Conservation (phyloP, 148 eudicot species). For the Heliamphora exappendiculata region DNA sequence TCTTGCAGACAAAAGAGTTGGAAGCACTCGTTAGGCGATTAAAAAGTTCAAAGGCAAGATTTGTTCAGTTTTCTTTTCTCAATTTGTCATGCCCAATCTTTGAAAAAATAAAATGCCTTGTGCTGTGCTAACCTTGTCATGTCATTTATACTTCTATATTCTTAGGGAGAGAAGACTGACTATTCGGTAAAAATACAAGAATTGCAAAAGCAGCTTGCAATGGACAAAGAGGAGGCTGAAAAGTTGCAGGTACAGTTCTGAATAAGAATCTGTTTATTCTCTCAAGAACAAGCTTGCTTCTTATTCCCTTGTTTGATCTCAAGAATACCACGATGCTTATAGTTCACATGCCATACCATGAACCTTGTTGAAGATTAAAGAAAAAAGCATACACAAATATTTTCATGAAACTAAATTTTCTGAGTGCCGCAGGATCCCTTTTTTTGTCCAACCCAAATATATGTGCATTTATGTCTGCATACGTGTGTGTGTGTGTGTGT, state of each 20-base stretch:
- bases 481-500: neutral
- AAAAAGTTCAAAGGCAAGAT: constrained; percentile 77
- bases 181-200: constrained; percentile 89
- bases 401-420: neutral
- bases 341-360: neutral
- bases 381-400: neutral
- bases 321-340: neutral
- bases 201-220: constrained; percentile 83
- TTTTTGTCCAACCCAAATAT: neutral
- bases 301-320: too few species aligned
- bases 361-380: neutral
- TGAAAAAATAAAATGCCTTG: constrained; percentile 2
- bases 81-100: neutral
- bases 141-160: constrained; percentile 9
- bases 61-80: constrained; percentile 1
- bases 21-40: constrained; percentile 82
- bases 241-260: constrained; percentile 57
- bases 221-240: constrained; percentile 91
- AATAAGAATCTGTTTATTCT: neutral
- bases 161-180: constrained; percentile 82
- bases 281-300: neutral
- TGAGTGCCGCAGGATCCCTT: neutral
- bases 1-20: constrained; percentile 68
- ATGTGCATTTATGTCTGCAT: neutral
- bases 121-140: constrained; percentile 2